These are phyloP conservation scores for Beta lomatogona DNA, from an alignment of 179 eudicot species.

Conservation along the genomic window DNA sequence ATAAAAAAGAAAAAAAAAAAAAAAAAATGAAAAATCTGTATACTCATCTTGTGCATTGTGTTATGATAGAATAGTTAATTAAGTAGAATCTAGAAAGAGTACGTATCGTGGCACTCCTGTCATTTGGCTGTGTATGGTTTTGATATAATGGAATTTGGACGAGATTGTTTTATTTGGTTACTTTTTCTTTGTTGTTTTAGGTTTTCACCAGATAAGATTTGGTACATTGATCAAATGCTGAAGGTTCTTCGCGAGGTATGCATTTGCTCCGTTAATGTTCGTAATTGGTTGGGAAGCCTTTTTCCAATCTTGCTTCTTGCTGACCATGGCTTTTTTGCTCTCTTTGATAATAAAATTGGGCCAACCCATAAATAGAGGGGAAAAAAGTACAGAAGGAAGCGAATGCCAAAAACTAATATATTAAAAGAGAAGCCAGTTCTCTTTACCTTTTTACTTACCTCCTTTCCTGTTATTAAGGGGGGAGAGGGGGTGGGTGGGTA, in stretches of 20 bases:
- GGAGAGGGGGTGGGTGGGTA: background rate
- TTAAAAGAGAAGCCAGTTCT: background rate
- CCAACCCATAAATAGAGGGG: background rate
- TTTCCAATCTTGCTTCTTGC: background rate
- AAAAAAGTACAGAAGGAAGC: background rate
- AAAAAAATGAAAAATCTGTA: background rate
- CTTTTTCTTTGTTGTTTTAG: constrained; percentile 40
- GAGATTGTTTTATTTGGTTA: constrained; percentile 5
- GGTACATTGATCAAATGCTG: constrained; percentile 99
- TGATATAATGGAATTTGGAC: background rate
- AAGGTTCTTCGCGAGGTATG: constrained; percentile 96
- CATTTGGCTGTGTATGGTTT: background rate
- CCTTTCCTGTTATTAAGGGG: background rate
- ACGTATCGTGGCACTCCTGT: constrained; percentile 8
- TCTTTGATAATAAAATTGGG: background rate
- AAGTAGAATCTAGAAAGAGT: background rate
- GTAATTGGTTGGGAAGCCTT: constrained; percentile 1
- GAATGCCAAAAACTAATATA: background rate
- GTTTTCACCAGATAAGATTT: constrained; percentile 84
- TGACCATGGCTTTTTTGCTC: background rate
- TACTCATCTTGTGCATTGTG: background rate
- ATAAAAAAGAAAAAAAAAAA: background rate
- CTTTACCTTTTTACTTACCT: background rate
- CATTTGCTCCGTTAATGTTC: constrained; percentile 20
- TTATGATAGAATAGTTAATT: background rate